Percentiles rank a stretch among this genome's conserved stretches.
Evolutionary conservation across 805 yeast species (phyloP).

Genomic region (Lipomyces starkeyi): DNA sequence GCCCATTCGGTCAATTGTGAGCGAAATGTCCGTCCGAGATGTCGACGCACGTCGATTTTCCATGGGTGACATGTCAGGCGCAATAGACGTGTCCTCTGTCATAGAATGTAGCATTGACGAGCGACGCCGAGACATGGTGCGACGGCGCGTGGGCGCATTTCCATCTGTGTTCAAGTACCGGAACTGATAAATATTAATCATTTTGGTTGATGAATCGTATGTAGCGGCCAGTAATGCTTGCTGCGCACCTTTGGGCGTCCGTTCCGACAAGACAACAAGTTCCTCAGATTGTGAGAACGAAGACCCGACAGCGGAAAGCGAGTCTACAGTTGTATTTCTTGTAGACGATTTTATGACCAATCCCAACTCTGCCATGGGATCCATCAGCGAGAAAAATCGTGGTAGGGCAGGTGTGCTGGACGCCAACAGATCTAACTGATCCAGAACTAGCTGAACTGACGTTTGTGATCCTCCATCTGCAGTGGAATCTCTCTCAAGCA

Average conservation of each 20-base stretch:
- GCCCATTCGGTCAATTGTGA: slow-evolving; percentile 47
- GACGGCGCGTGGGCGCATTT: slow-evolving; percentile 14
- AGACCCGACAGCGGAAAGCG: slow-evolving; percentile 67
- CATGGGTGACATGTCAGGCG: slow-evolving; percentile 14
- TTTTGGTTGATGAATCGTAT: slow-evolving; percentile 55
- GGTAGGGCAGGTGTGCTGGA: slow-evolving; percentile 25
- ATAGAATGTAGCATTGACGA: slow-evolving; percentile 32
- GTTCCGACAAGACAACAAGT: slow-evolving; percentile 48
- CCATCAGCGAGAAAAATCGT: slow-evolving; percentile 68
- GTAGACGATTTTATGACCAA: slow-evolving; percentile 52
- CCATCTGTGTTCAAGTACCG: slow-evolving; percentile 48
- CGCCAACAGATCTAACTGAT: not conserved
- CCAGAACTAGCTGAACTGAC: slow-evolving; percentile 18
- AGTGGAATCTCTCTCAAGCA: slow-evolving; percentile 59
- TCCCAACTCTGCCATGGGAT: slow-evolving; percentile 78
- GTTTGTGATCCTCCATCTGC: slow-evolving; percentile 18
- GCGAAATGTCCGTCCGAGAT: slow-evolving; percentile 27
- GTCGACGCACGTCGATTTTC: slow-evolving; percentile 19
- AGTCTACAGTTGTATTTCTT: not conserved
- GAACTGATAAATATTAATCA: slow-evolving; percentile 61
- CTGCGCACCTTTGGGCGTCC: slow-evolving; percentile 9
- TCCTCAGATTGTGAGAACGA: slow-evolving; percentile 65
- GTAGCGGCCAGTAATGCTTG: slow-evolving; percentile 26
- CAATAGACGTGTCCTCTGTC: slow-evolving; percentile 17
- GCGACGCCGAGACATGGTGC: slow-evolving; percentile 33